Evolutionary conservation across 495 filamentous ascomycete species (phyloP), one percentile per base, ranked within the genome.

Genomic region (Lindgomyces ingoldianus): DNA sequence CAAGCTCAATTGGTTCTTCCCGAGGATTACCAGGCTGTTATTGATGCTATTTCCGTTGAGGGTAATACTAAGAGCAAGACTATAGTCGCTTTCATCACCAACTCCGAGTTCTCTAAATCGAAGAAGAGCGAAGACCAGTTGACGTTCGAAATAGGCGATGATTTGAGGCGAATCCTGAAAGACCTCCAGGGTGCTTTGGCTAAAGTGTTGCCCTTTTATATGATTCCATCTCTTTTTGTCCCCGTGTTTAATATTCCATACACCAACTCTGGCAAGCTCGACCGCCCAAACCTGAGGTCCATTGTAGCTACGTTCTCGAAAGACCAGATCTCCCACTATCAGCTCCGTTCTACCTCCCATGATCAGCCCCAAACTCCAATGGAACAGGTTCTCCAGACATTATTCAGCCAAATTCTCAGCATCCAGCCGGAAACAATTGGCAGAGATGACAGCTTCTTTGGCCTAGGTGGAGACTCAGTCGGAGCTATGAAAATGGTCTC

Each of bases 311-410:
- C 67, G 4, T 61, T 83, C 29, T 59, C 74, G 8, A 77, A 79
- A 27, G 75, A 77, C 0, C 71, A 76, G 2, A 29, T 81, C 3
- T 78, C 76, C 30, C 73, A 74, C 2, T 82, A 78, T 63, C 74
- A 72, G 22, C 76, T 77, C 1, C 74, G 76, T 42, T 75, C 69
- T 18, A 59, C 59, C 33, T 69, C 57, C 1, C 72, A 65, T 14
- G 63, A 71, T 12, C 50, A 65, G 9, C 71, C 73, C 0, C 29
- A 12, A 21, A 67, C 67, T 1, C 33, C 48, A 6, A 64, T 60
- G 42, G 68, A 70, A 42, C 18, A 49, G 33, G 14, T 36, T 22
- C 53, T 70, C 19, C 68, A 61, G 44, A 29, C 18, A 9, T 26
- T 68, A 2, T 68, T 52, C 30, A 45, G 51, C 48, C 19, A 41